Conservation (phyloP, 1,284 basidiomycete genomes). For the Exsudoporus floridanus region DNA sequence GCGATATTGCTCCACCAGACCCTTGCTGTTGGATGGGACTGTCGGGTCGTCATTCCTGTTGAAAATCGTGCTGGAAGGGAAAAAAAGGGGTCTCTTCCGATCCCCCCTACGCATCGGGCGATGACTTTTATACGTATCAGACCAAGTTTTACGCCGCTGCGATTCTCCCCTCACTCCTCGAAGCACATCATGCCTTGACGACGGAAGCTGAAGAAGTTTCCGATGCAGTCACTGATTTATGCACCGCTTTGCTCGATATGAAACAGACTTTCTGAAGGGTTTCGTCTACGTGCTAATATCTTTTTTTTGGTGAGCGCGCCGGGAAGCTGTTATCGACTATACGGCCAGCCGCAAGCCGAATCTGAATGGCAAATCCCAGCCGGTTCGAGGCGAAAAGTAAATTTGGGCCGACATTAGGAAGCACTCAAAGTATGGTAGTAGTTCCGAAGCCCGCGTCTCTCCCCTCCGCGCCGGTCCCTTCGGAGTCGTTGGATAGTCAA, state of each 20-base stretch:
- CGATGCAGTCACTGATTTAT: background rate
- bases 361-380: no score
- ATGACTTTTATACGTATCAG: background rate
- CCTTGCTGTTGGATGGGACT: background rate
- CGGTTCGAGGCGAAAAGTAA: no score
- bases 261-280: background rate
- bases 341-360: no score
- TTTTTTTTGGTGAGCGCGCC: background rate
- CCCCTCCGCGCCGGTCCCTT: no score
- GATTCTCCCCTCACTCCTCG: background rate
- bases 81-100: background rate
- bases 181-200: background rate
- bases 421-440: no score
- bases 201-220: background rate
- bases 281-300: background rate
- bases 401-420: no score
- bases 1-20: constrained; percentile 2
- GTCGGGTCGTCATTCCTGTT: background rate
- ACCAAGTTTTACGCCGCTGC: background rate
- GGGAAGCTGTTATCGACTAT: no score
- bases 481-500: no score
- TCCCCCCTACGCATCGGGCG: background rate
- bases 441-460: no score
- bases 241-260: background rate
- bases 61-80: background rate